Base-by-base conservation (phyloP, 768 basidiomycete genomes). In the Collybiopsis confluens region DNA sequence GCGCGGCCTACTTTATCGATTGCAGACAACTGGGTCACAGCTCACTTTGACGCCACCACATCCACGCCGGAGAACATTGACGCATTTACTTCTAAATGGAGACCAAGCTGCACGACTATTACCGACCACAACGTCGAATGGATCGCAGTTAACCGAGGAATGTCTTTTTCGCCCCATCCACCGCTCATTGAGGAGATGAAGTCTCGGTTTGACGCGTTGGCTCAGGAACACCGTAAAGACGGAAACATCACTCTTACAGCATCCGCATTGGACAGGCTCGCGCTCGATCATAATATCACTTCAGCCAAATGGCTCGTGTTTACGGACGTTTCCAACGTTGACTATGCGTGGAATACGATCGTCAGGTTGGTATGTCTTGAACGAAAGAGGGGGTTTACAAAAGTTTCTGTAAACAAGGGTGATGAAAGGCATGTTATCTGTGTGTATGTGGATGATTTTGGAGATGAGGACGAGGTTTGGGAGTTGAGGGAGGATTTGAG, bases 291-390 rank as follows among this genome's bases (percentile, higher is more conserved):
- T 54, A 58, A 63, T 16, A 65, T 70, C 7, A 42, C 70, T 5
- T 46, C 59, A 3, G 72, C 70, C n/a, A 73, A 74, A 46, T 74
- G 74, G 72, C 60, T 75, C 53, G 59, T 75, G 10, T 73, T 72
- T 50, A 56, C 62, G n/a, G 59, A 69, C 23, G 45, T 64, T 1
- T 37, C 55, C 16, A 58, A 65, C 45, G 61, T 73, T 13, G 73
- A 75, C 52, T 59, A 58, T 11, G 57, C 73, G 1, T 75, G 73
- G 74, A 62, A 60, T 4, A 66, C 65, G 35, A 58, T 74, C 24
- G 66, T 73, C 15, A 40, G 55, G 7, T 30, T 65, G 16, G 51
- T 73, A n/a, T 68, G 65, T 57, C 37, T 62, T 24, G 61, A 66
- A 7, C 44, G 66, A 27, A 59, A 59, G 52, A 64, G 60, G 23